Base-by-base conservation (phyloP, 2,329 filamentous ascomycete species). In the Trichoderma sp. region DNA sequence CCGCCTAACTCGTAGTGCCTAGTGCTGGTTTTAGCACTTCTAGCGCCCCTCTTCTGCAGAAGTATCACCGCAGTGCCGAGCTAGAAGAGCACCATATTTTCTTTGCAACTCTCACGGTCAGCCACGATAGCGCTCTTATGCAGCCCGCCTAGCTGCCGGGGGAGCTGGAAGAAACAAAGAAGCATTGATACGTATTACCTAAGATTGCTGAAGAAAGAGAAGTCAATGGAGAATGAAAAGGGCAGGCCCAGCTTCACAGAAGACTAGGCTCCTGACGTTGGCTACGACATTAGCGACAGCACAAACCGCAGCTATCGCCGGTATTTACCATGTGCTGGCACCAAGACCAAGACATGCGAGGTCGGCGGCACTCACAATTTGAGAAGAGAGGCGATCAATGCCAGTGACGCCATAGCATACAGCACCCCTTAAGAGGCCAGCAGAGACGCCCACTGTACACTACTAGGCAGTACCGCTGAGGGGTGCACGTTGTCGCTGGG, bases 361-460 rank as follows among this genome's bases (percentile, higher is more conserved):
- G 63, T 66, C 63, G 63, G 62, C 63, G 63, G 62, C 19, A 10
- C 21, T 49, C 69, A 67, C 72, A 72, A 72, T 71, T 75, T 72
- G 67, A 65, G 43, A 58, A 31, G 40, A 33, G 27, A 57, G 52
- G 21, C 68, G 76, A 77, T 77, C 76, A 75, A 70, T 75, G 69
- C 68, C 67, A 72, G 76, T 77, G 76, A 77, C 76, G 76, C 76
- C 76, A 77, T 77, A 72, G 68, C 24, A 69, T 14, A 35, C 33
- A 55, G 65, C 60, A 52, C 66, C 66, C 66, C 66, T 68, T 68
- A 62, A 56, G 21, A 55, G 56, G 55, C 64, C 56, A 68, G 64
- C 63, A 49, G 27, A 66, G 63, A 58, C 53, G 47, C 29, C 62
- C 53, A 40, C 27, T 24, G 52, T 57, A 49, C 62, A 6, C 33